A percentile compares a stretch with the other conserved stretches of the same genome.
These are phyloP conservation scores for Gracilaria gracilis DNA, from an alignment of 23 red algal genomes.

Conservation along the genomic window DNA sequence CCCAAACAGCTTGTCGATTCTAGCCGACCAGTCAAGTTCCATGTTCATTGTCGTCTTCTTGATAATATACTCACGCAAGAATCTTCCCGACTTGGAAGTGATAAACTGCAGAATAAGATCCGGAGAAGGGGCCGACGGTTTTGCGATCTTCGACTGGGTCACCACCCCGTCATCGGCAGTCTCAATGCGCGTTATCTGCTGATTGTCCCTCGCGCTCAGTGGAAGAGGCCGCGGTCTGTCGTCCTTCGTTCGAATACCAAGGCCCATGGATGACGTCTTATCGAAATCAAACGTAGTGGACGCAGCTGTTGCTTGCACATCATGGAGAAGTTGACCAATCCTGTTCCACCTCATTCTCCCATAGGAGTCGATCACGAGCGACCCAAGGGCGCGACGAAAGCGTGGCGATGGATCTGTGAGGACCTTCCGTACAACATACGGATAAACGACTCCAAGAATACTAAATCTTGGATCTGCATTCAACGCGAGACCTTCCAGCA, in stretches of 20 bases:
- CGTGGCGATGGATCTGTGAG: slow-evolving; percentile 78
- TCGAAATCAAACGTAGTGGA: slow-evolving; percentile 14
- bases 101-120: slow-evolving; percentile 48
- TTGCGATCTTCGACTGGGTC: neutral
- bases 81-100: slow-evolving; percentile 44
- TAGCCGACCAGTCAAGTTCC: slow-evolving; percentile 10
- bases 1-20: slow-evolving; percentile 46
- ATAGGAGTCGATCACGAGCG: slow-evolving; percentile 69
- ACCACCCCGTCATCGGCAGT: neutral
- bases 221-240: neutral
- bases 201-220: neutral
- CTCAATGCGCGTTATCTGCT: neutral
- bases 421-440: slow-evolving; percentile 82
- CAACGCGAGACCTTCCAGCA: slow-evolving; percentile 90
- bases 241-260: neutral
- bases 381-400: slow-evolving; percentile 58
- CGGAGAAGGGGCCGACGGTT: neutral
- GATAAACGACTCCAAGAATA: slow-evolving; percentile 89
- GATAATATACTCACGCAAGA: slow-evolving; percentile 52
- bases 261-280: neutral
- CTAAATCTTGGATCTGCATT: slow-evolving; percentile 87
- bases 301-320: slow-evolving; percentile 55
- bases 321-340: slow-evolving; percentile 69
- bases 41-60: slow-evolving; percentile 2
- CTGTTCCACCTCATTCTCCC: slow-evolving; percentile 71